Percentiles rank a stretch among this genome's conserved stretches.
phyloP scores from a whole-genome alignment of 139 green algal species.

The Desmodesmus armatus region DNA sequence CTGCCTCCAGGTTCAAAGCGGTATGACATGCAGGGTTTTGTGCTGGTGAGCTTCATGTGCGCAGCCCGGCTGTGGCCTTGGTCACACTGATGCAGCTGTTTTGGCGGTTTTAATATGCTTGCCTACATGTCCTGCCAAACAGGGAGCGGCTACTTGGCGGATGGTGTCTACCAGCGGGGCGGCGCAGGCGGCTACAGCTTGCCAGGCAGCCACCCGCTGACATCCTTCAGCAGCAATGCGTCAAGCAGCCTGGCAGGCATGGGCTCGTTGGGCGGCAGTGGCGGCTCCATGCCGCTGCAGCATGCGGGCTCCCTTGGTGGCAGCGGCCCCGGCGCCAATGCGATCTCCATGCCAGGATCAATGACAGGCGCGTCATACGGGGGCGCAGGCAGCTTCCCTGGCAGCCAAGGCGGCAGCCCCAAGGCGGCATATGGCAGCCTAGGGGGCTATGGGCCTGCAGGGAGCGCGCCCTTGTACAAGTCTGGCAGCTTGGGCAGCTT shows the following conservation, averaged over 20 bases:
- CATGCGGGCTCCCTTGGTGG: neutral
- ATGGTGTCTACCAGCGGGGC: neutral
- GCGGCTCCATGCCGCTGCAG: neutral
- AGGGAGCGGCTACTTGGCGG: neutral
- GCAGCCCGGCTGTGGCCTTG: neutral
- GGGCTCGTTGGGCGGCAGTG: conserved; percentile 9
- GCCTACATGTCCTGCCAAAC: neutral
- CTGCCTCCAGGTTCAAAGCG: too few relatives aligned
- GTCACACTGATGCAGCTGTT: neutral
- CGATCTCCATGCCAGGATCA: too few relatives aligned
- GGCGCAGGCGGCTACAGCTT: neutral
- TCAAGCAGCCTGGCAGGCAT: too few relatives aligned
- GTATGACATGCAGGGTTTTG: too few relatives aligned
- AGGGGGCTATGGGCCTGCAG: too few relatives aligned
- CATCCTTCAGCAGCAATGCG: too few relatives aligned
- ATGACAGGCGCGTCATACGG: too few relatives aligned
- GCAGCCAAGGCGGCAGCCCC: too few relatives aligned
- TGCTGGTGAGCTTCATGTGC: too few relatives aligned
- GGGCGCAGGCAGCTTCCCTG: too few relatives aligned
- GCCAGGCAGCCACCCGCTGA: conserved; percentile 30
- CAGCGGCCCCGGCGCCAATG: neutral
- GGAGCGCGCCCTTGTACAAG: too few relatives aligned
- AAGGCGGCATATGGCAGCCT: too few relatives aligned
- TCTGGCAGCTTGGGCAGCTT: neutral
- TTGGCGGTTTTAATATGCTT: neutral